phyloP scores from a whole-genome alignment of 176 grass and related monocot genomes.

The Carex scoparia region DNA sequence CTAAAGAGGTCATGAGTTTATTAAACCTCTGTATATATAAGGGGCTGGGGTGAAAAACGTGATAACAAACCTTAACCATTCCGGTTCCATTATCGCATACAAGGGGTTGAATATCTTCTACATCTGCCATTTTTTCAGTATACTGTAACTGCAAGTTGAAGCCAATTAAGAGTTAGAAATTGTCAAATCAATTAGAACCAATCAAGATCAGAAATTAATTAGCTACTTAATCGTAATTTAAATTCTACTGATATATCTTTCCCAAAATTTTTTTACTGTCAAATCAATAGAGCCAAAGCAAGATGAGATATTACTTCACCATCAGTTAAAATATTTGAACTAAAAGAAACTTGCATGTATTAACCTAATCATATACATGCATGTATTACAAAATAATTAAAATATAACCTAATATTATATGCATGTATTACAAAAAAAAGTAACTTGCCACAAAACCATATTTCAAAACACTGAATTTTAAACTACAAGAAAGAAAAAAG shows the following conservation, averaged over 20 bases:
- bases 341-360: no score
- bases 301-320: background rate
- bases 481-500: background rate
- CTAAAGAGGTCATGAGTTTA: no score
- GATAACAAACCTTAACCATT: constrained; percentile 68
- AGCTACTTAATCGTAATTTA: background rate
- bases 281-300: background rate
- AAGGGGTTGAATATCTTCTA: constrained; percentile 67
- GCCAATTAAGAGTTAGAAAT: background rate
- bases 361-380: no score
- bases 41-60: no score
- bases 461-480: background rate
- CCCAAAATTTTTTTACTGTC: background rate
- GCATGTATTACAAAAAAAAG: background rate
- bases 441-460: background rate
- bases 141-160: constrained; percentile 15
- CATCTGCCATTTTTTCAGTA: constrained; percentile 55
- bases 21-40: no score
- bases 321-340: no score
- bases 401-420: background rate
- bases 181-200: background rate
- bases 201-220: background rate
- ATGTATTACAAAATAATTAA: background rate
- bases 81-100: constrained; percentile 91
- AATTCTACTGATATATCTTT: background rate